Conservation (phyloP, 2,329 filamentous ascomycete species). For the Penicillium thymicola region DNA sequence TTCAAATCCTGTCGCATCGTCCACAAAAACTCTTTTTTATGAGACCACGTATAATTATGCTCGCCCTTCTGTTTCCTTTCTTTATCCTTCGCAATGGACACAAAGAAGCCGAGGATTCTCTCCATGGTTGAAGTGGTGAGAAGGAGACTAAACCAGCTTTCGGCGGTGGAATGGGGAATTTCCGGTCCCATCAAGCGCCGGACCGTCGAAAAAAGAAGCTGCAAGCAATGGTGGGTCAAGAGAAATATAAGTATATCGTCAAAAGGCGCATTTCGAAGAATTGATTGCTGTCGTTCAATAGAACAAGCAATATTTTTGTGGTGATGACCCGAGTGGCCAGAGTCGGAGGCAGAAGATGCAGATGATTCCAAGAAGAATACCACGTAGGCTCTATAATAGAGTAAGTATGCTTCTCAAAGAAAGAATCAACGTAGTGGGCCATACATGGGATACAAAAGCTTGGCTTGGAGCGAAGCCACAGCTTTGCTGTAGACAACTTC, state of each 20-base stretch:
- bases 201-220: slow-evolving; percentile 23
- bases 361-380: slow-evolving; percentile 27
- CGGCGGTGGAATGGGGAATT: slow-evolving; percentile 20
- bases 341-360: slow-evolving; percentile 4
- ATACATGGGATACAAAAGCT: slow-evolving; percentile 23
- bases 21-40: slow-evolving; percentile 25
- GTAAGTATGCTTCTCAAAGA: background rate
- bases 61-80: background rate
- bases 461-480: slow-evolving; percentile 21
- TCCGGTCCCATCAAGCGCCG: slow-evolving; percentile 27
- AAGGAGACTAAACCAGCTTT: slow-evolving; percentile 26
- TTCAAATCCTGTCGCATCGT: slow-evolving; percentile 24
- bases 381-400: slow-evolving; percentile 20
- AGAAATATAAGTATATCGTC: slow-evolving; percentile 22
- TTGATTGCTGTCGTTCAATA: slow-evolving; percentile 18
- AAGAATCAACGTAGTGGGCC: background rate
- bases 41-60: slow-evolving; percentile 19
- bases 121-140: slow-evolving; percentile 29
- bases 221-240: slow-evolving; percentile 26
- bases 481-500: slow-evolving; percentile 26
- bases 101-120: slow-evolving; percentile 23
- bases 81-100: slow-evolving; percentile 19
- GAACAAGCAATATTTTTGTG: slow-evolving; percentile 1
- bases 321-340: background rate
- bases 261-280: slow-evolving; percentile 25